phyloP scores from a whole-genome alignment of 2,329 filamentous ascomycete genomes.

The Fusarium sp. region DNA sequence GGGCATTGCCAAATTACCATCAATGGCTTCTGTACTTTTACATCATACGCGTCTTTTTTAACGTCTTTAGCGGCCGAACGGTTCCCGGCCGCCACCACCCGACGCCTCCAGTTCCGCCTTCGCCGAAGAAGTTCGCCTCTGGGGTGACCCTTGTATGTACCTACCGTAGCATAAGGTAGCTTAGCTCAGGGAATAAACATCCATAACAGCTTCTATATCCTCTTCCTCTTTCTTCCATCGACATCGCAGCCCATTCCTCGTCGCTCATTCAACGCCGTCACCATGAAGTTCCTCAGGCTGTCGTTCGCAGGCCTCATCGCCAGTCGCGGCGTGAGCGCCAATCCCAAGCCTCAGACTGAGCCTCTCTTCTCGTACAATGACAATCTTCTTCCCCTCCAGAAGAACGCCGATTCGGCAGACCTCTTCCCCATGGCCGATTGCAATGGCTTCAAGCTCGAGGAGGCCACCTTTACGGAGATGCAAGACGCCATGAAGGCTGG shows the following conservation, averaged over 20 bases:
- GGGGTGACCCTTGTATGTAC: not conserved
- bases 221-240: constrained; percentile 1
- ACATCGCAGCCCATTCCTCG: constrained; percentile 3
- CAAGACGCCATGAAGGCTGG: constrained; percentile 70
- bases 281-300: constrained; percentile 44
- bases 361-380: constrained; percentile 46
- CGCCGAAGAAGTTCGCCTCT: constrained; percentile 3
- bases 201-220: constrained; percentile 17
- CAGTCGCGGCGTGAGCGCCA: constrained; percentile 30
- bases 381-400: constrained; percentile 54
- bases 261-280: not conserved
- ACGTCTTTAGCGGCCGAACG: constrained; percentile 11
- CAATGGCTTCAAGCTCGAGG: constrained; percentile 73
- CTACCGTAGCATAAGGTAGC: not conserved
- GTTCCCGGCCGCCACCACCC: constrained; percentile 2
- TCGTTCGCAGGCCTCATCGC: constrained; percentile 44
- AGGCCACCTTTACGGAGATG: constrained; percentile 78
- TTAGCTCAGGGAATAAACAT: constrained; percentile 17
- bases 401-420: constrained; percentile 55
- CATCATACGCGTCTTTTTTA: not conserved
- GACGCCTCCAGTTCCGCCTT: constrained; percentile 4
- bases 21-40: no score
- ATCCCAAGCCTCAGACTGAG: constrained; percentile 15
- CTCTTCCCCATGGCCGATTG: constrained; percentile 76
- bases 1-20: no score